Percentiles rank a stretch among this genome's conserved stretches.
phyloP scores from a whole-genome alignment of 768 basidiomycete genomes.

The Agaricus sinodeliciosus region DNA sequence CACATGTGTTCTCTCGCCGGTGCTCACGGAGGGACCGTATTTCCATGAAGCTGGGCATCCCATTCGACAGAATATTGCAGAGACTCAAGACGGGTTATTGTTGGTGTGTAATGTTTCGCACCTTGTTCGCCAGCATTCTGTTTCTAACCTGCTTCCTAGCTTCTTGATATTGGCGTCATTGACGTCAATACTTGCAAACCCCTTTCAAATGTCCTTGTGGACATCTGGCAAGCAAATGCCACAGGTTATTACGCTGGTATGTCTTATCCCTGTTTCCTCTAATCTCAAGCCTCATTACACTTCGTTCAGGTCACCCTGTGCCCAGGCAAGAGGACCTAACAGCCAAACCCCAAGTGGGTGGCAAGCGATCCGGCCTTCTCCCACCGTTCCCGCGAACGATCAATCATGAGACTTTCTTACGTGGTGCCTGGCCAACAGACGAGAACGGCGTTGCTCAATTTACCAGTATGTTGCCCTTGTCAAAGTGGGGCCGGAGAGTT shows the following conservation, averaged over 20 bases:
- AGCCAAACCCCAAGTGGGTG: conserved; percentile 41
- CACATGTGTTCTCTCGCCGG: conserved; percentile 46
- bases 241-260: conserved; percentile 48
- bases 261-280: not conserved
- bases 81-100: conserved; percentile 42
- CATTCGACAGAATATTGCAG: conserved; percentile 49
- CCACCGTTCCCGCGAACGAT: conserved; percentile 38
- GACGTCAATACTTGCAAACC: conserved; percentile 52
- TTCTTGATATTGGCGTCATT: conserved; percentile 51
- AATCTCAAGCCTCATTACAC: not conserved
- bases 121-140: not conserved
- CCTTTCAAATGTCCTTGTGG: conserved; percentile 48
- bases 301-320: conserved; percentile 33
- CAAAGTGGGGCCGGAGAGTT: not conserved
- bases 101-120: conserved; percentile 25
- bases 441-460: conserved; percentile 47
- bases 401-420: conserved; percentile 38
- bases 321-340: conserved; percentile 36
- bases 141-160: conserved; percentile 22
- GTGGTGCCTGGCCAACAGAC: conserved; percentile 51
- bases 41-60: conserved; percentile 44
- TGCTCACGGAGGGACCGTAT: conserved; percentile 50
- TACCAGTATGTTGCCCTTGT: conserved; percentile 29
- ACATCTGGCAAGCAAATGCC: conserved; percentile 54
- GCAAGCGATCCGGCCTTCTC: conserved; percentile 35